phyloP scores from a whole-genome alignment of 2,329 filamentous ascomycete species.

The Microdochium bolleyi region DNA sequence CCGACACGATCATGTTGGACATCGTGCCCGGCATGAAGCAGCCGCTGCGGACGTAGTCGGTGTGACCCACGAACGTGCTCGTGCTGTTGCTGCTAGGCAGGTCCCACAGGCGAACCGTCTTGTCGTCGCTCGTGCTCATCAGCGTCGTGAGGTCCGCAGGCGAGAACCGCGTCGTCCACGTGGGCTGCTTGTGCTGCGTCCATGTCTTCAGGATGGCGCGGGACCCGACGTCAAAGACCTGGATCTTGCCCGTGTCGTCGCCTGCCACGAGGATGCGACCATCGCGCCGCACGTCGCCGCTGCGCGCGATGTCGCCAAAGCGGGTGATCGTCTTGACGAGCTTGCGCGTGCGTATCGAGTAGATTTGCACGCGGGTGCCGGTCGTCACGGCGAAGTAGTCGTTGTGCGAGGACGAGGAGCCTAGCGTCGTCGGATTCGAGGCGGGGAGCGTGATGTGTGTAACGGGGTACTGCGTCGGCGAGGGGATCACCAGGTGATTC shows the following conservation, averaged over 20 bases:
- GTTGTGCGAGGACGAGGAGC: conserved; percentile 39
- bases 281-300: conserved; percentile 81
- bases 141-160: conserved; percentile 77
- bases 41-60: conserved; percentile 85
- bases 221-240: conserved; percentile 87
- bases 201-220: conserved; percentile 92
- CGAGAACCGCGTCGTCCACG: conserved; percentile 90
- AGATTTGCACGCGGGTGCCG: conserved; percentile 86
- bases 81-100: conserved; percentile 71
- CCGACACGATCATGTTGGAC: conserved; percentile 75
- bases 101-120: conserved; percentile 91
- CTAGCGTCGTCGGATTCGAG: conserved; percentile 32
- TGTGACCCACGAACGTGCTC: conserved; percentile 75
- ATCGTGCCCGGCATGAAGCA: conserved; percentile 70
- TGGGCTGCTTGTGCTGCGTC: conserved; percentile 88
- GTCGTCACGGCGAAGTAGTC: conserved; percentile 91
- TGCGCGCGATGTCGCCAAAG: conserved; percentile 85
- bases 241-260: conserved; percentile 84
- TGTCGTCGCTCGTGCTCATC: conserved; percentile 87
- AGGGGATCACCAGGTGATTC: conserved; percentile 82
- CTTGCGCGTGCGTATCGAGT: conserved; percentile 86
- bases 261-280: conserved; percentile 84
- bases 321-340: conserved; percentile 88
- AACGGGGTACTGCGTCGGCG: conserved; percentile 81
- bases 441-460: conserved; percentile 77